Evolutionary conservation across 768 basidiomycete species (phyloP), one percentile per base, ranked within the genome.

Genomic region (Tulasnella sp.): DNA sequence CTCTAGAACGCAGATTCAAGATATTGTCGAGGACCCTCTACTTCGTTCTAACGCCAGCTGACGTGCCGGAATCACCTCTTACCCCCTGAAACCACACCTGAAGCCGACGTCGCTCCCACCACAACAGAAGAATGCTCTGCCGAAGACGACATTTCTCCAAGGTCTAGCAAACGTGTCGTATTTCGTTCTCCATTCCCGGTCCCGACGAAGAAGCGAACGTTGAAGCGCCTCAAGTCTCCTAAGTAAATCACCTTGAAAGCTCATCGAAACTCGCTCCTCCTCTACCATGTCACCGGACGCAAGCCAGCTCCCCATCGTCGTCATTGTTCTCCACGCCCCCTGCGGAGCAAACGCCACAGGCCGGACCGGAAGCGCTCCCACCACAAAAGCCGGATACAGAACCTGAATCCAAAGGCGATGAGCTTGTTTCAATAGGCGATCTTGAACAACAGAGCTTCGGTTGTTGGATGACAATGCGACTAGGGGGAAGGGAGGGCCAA

Each of bases 11-110:
- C 92, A 93, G 82, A 92, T 97, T 74, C 95, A 98, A 83, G n/a
- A 98, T 99, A 77, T 93, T 95, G 26, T 95, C 96, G 35, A 90
- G 96, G 73, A 94, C 93, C 32, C 98, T 99, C 81, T 90, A 94
- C 79, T 99, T 99, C 78, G 89, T 98, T 71, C 88, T 99, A 16
- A 96, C 97, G 39, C 95, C 95, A 1, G 89, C 91, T 0, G 86
- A 89, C 40, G 86, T 86, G 7, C 89, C 90, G 0, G 29, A 66
- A 17, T 41, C 69, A 40, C 71, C 71, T 22, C 40, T 72, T 22
- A 64, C 71, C 12, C n/a, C 71, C 71, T 36, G 71, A 72, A 42
- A 73, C 74, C 26, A 75, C 72, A 19, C 73, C 72, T 16, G 76
- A 75, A 9, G 75, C 52, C n/a, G 71, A 73, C 17, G 59, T 26